phyloP scores from a whole-genome alignment of 768 basidiomycete species.

The Trametes maxima region DNA sequence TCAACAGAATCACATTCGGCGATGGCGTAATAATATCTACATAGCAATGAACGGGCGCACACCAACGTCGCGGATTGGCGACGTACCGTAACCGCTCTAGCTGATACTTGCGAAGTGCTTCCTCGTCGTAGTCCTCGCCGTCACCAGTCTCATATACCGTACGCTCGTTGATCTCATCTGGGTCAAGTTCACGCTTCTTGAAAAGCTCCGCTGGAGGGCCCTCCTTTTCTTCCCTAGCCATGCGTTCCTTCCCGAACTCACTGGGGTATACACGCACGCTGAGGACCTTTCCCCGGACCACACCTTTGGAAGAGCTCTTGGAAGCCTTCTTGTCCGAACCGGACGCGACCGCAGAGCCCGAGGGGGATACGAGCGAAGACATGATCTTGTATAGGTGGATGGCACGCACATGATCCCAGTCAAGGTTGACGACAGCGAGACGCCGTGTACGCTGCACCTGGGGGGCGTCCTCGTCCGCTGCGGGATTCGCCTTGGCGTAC shows the following conservation, averaged over 20 bases:
- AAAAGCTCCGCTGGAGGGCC: slow-evolving; percentile 90
- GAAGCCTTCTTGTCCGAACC: slow-evolving; percentile 15
- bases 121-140: slow-evolving; percentile 84
- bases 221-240: slow-evolving; percentile 85
- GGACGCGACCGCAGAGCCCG: slow-evolving; percentile 38
- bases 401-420: slow-evolving; percentile 96
- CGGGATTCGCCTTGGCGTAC: slow-evolving; percentile 48
- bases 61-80: neutral
- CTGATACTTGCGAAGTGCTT: slow-evolving; percentile 88
- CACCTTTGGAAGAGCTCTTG: slow-evolving; percentile 29
- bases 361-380: slow-evolving; percentile 76
- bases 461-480: slow-evolving; percentile 43
- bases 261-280: slow-evolving; percentile 89
- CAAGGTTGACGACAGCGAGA: slow-evolving; percentile 91
- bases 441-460: slow-evolving; percentile 59
- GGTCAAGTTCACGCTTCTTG: slow-evolving; percentile 48
- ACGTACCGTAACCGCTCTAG: slow-evolving; percentile 86
- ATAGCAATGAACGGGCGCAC: neutral
- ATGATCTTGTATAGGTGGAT: slow-evolving; percentile 90
- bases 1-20: slow-evolving; percentile 82
- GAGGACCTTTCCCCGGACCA: slow-evolving; percentile 66
- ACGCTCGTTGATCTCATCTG: slow-evolving; percentile 64
- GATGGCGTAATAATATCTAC: slow-evolving; percentile 93
- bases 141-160: slow-evolving; percentile 67
- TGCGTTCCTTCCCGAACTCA: slow-evolving; percentile 86